Conservation (phyloP, 2,329 filamentous ascomycete genomes). For the Cytospora mali region DNA sequence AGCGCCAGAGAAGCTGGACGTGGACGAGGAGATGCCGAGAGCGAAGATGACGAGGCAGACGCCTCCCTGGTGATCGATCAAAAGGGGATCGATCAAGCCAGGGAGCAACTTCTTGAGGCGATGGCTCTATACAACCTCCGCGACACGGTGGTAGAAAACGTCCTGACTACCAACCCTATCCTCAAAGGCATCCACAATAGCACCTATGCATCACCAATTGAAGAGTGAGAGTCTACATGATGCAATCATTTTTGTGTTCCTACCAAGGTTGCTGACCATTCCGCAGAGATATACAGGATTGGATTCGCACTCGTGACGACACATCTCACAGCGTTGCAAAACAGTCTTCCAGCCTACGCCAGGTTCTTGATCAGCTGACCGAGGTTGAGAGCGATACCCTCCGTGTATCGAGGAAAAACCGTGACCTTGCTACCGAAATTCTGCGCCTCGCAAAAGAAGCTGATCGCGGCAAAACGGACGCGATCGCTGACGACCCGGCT, state of each 20-base stretch:
- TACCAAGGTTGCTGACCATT: background rate
- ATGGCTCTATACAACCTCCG: slow-evolving; percentile 70
- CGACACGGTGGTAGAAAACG: slow-evolving; percentile 68
- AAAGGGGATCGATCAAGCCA: slow-evolving; percentile 58
- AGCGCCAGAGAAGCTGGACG: background rate
- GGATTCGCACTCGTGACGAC: slow-evolving; percentile 68
- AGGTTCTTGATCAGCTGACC: slow-evolving; percentile 55
- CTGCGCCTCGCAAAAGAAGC: slow-evolving; percentile 63
- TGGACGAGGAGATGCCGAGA: background rate
- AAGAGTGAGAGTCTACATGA: slow-evolving; percentile 56
- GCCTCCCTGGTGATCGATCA: background rate
- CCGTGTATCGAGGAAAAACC: slow-evolving; percentile 60
- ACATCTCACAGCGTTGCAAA: slow-evolving; percentile 65
- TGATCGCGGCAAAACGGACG: slow-evolving; percentile 54
- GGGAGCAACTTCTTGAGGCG: slow-evolving; percentile 69
- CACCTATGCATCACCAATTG: slow-evolving; percentile 63
- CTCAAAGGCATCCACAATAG: slow-evolving; percentile 76
- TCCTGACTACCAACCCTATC: slow-evolving; percentile 73
- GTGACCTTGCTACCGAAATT: slow-evolving; percentile 62
- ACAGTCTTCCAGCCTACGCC: slow-evolving; percentile 56
- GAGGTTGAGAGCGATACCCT: slow-evolving; percentile 61
- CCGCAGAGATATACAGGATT: slow-evolving; percentile 66
- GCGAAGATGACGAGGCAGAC: slow-evolving; percentile 3
- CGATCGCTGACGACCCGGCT: slow-evolving; percentile 52
- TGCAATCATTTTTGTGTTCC: background rate